Percentiles rank a stretch among this genome's conserved stretches.
phyloP scores from a whole-genome alignment of 106 monocot species.

The Platanthera zijinensis region DNA sequence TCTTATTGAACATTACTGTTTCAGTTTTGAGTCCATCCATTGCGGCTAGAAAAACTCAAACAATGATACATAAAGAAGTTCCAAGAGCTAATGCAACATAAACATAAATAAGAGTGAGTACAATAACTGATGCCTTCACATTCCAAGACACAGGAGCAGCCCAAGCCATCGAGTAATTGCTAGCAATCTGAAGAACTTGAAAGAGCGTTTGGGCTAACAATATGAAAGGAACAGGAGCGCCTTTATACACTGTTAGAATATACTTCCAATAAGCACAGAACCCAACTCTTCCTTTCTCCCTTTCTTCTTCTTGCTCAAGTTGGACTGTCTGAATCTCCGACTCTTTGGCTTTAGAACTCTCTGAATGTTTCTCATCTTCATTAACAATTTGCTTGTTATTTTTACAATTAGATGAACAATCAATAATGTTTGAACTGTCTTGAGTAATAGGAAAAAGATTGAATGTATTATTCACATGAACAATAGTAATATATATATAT shows the following conservation, averaged over 20 bases:
- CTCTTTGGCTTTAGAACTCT: constrained; percentile 31
- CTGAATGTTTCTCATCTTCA: constrained; percentile 25
- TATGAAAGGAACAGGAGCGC: constrained; percentile 61
- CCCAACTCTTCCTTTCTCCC: constrained; percentile 89
- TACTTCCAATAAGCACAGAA: constrained; percentile 90
- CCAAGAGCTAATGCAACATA: constrained; percentile 66
- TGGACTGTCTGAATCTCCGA: constrained; percentile 38
- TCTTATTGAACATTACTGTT: constrained; percentile 62
- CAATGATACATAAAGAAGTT: constrained; percentile 58
- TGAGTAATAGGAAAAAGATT: too few species aligned
- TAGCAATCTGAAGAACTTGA: constrained; percentile 65
- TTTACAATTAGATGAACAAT: constrained; percentile 6
- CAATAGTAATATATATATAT: too few species aligned
- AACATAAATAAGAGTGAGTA: constrained; percentile 39
- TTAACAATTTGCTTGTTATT: background rate
- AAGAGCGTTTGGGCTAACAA: constrained; percentile 62
- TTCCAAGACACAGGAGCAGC: constrained; percentile 51
- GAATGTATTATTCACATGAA: too few species aligned
- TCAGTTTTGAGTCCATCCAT: constrained; percentile 68
- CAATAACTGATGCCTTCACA: constrained; percentile 39
- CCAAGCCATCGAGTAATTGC: constrained; percentile 19
- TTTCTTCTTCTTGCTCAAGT: constrained; percentile 87
- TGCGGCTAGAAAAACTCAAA: constrained; percentile 45
- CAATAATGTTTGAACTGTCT: constrained; percentile 9
- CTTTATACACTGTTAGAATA: constrained; percentile 59